Conservation (phyloP, 768 basidiomycete genomes). For the Panaeolus cyanescens region DNA sequence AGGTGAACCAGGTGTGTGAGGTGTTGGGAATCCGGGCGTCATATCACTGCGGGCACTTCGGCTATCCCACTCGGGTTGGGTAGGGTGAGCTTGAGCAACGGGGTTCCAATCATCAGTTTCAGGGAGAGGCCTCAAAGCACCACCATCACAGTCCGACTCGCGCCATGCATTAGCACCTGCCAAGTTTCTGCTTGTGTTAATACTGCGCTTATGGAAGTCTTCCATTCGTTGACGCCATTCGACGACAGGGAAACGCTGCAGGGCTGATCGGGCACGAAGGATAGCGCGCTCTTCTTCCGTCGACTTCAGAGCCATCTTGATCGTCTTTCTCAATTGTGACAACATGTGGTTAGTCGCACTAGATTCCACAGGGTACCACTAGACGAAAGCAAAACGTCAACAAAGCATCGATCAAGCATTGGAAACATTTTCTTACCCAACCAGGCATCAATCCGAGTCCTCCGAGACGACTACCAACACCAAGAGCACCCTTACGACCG, state of each 20-base stretch:
- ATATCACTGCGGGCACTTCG: slow-evolving; percentile 52
- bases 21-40: slow-evolving; percentile 40
- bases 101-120: slow-evolving; percentile 85
- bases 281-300: slow-evolving; percentile 90
- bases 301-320: slow-evolving; percentile 92
- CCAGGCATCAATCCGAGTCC: slow-evolving; percentile 97
- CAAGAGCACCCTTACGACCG: slow-evolving; percentile 93
- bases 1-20: slow-evolving; percentile 56
- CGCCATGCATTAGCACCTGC: slow-evolving; percentile 82
- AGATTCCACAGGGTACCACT: slow-evolving; percentile 99
- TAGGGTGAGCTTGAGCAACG: slow-evolving; percentile 59
- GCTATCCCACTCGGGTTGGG: slow-evolving; percentile 77
- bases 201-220: slow-evolving; percentile 90
- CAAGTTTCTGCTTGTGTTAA: slow-evolving; percentile 63
- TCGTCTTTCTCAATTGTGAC: slow-evolving; percentile 91
- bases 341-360: slow-evolving; percentile 92
- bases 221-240: slow-evolving; percentile 97
- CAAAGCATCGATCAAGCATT: slow-evolving; percentile 6
- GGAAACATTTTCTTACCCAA: slow-evolving; percentile 64
- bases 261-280: slow-evolving; percentile 88
- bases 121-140: slow-evolving; percentile 47
- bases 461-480: slow-evolving; percentile 91
- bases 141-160: slow-evolving; percentile 63
- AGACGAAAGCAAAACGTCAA: slow-evolving; percentile 6
- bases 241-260: slow-evolving; percentile 96